Evolutionary conservation across 495 filamentous ascomycete genomes (phyloP), one percentile per base, ranked within the genome.

Genomic region (Chaetomium tenue): DNA sequence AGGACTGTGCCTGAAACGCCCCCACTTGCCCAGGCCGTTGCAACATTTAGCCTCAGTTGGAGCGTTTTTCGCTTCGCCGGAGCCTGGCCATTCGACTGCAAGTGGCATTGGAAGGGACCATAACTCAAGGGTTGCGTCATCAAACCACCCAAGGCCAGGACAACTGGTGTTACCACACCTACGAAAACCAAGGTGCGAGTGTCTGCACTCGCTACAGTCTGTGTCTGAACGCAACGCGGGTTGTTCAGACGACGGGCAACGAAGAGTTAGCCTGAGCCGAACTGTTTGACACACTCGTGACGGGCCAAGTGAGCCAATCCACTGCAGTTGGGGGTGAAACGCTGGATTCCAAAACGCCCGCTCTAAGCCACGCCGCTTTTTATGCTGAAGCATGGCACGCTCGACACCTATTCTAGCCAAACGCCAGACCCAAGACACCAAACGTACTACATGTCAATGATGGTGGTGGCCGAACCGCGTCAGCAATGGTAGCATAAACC

Each of bases 391-490:
- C 44, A 52, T 50, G 26, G 22, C 61, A 18, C 18, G 39, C 13
- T 20, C 42, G 23, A 30, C 6, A 30, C 28, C 46, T 15, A 33
- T 46, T 65, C 66, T 66, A 65, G 44, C 61, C 44, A 40, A 68
- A 71, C 69, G 55, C 69, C 65, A 23, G 20, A 3, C 58, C 51
- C 7, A 28, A 30, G 20, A 60, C 13, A 7, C 26, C 30, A 57
- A 63, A 61, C 33, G 60, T 8, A 33, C 30, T 33, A 42, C 11
- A 22, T 22, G 23, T 33, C 62, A 91, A 76, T 93, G 90, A 66
- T 90, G 89, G 64, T 90, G 89, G 80, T 97, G 93, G 11, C 94
- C 93, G 63, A 96, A 85, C 76, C 96, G 92, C 50, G 94, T 89
- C 61, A 96, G 81, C 58, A 97, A 79, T 26, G 94, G 94, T 66